Evolutionary conservation across 2,329 filamentous ascomycete genomes (phyloP).

Genomic region (Mycosphaerella sp.): DNA sequence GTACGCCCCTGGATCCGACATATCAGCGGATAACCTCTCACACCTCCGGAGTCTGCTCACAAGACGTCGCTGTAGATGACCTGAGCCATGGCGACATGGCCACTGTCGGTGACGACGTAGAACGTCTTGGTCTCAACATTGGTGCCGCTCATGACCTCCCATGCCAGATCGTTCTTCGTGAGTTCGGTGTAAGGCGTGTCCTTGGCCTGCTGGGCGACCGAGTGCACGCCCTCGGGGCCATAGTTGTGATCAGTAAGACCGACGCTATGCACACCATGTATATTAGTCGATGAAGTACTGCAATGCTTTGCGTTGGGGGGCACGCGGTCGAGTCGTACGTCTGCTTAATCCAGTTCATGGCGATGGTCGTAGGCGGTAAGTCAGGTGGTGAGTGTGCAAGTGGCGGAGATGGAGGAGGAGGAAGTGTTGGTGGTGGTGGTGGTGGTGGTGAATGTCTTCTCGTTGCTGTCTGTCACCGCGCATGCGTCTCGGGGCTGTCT

Average conservation of each 20-base stretch:
- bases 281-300: slow-evolving; percentile 15
- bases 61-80: slow-evolving; percentile 97
- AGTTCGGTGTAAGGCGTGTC: slow-evolving; percentile 74
- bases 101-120: slow-evolving; percentile 76
- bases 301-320: slow-evolving; percentile 17
- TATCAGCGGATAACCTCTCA: slow-evolving; percentile 8
- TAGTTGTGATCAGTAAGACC: slow-evolving; percentile 96
- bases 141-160: slow-evolving; percentile 73
- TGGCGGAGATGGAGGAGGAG: not conserved
- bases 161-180: slow-evolving; percentile 71
- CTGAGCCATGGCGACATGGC: slow-evolving; percentile 72
- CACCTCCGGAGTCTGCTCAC: slow-evolving; percentile 48
- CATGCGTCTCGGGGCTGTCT: too few species aligned
- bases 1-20: slow-evolving; percentile 61
- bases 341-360: slow-evolving; percentile 95
- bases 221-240: slow-evolving; percentile 77
- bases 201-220: slow-evolving; percentile 74
- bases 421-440: not conserved
- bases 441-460: too few species aligned
- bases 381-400: not conserved
- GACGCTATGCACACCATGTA: slow-evolving; percentile 36
- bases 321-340: slow-evolving; percentile 53
- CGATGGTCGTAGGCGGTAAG: slow-evolving; percentile 39
- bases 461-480: too few species aligned
- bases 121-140: slow-evolving; percentile 93